Conservation (phyloP, 2,329 filamentous ascomycete species). For the Scedosporium boydii region DNA sequence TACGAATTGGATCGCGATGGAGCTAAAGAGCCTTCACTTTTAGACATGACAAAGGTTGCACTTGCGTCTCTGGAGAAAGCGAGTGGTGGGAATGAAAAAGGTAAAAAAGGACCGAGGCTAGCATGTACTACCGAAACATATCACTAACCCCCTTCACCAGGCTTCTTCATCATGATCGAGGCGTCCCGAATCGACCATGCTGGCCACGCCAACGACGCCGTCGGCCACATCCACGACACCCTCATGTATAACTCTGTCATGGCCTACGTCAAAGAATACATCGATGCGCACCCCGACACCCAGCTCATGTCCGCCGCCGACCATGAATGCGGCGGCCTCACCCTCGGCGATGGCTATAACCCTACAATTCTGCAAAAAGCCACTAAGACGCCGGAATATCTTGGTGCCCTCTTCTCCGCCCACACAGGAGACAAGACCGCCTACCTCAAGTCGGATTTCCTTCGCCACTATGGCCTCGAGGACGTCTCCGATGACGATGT, state of each 20-base stretch:
- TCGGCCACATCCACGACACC: constrained; percentile 14
- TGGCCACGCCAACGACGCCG: constrained; percentile 14
- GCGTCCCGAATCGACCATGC: constrained; percentile 16
- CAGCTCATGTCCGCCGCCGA: constrained; percentile 17
- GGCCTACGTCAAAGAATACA: constrained; percentile 13
- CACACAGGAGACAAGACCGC: constrained; percentile 11
- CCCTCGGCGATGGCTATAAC: constrained; percentile 13
- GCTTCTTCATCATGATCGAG: constrained; percentile 17
- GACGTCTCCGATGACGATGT: constrained; percentile 6
- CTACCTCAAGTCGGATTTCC: constrained; percentile 10
- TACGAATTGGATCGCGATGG: constrained; percentile 15
- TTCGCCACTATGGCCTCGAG: constrained; percentile 12
- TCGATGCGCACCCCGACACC: constrained; percentile 13
- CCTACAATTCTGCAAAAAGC: constrained; percentile 11
- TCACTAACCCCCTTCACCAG: constrained; percentile 1
- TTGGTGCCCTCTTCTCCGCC: constrained; percentile 7
- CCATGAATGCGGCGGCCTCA: constrained; percentile 17
- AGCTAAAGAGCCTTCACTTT: constrained; percentile 12
- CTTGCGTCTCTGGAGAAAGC: constrained; percentile 12
- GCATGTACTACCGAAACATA: not conserved
- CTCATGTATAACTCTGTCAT: constrained; percentile 17
- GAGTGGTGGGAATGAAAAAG: constrained; percentile 6
- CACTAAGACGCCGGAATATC: constrained; percentile 11
- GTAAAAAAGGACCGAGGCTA: not conserved
- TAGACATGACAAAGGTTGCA: constrained; percentile 12